Conservation (phyloP, 2,329 filamentous ascomycete genomes). For the Ceratocystis diversiconidia region DNA sequence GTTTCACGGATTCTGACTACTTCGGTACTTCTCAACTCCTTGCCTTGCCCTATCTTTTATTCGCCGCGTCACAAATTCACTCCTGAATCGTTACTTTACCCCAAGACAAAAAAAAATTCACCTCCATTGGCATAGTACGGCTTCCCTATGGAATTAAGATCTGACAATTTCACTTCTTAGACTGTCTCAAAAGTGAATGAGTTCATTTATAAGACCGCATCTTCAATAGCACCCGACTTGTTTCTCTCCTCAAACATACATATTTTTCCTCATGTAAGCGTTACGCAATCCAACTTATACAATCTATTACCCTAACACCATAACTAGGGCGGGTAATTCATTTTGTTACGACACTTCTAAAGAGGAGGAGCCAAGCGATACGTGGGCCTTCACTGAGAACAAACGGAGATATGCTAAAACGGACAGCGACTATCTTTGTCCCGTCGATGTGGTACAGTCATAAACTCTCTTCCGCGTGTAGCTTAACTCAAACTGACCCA, state of each 20-base stretch:
- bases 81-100: neutral
- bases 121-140: neutral
- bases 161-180: conserved; percentile 1
- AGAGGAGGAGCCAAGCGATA: conserved; percentile 4
- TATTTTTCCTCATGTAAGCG: neutral
- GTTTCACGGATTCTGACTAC: neutral
- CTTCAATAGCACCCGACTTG: neutral
- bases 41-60: neutral
- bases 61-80: neutral
- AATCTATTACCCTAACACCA: neutral
- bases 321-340: neutral
- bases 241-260: neutral
- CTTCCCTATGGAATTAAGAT: neutral
- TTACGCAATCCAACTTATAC: neutral
- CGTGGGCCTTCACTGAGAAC: conserved; percentile 43
- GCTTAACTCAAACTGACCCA: conserved; percentile 11
- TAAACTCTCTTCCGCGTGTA: conserved; percentile 19
- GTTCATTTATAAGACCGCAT: neutral
- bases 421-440: conserved; percentile 58
- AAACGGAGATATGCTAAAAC: conserved; percentile 56
- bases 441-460: conserved; percentile 53
- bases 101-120: neutral
- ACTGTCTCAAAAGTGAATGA: neutral
- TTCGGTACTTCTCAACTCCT: neutral
- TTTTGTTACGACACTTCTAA: conserved; percentile 11